phyloP scores from a whole-genome alignment of 345 rosid species.

The Cardiospermum halicacabum region DNA sequence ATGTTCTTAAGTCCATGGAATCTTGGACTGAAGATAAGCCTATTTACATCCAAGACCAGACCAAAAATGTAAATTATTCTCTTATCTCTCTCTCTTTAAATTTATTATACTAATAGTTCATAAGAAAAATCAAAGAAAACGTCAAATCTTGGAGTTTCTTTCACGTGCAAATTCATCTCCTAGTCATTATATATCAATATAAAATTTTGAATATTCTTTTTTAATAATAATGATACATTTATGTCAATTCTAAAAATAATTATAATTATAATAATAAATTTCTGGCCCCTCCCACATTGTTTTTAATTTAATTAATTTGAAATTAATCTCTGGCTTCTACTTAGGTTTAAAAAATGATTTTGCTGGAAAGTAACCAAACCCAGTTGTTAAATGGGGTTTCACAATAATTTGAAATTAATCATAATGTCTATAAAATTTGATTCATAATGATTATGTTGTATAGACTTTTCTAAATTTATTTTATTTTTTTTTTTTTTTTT shows the following conservation, averaged over 20 bases:
- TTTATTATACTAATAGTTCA: constrained; percentile 8
- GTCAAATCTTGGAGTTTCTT: constrained; percentile 9
- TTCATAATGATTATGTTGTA: constrained; percentile 20
- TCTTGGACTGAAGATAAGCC: constrained; percentile 61
- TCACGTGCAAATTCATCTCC: neutral
- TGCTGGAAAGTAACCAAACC: constrained; percentile 24
- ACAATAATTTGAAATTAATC: constrained; percentile 34
- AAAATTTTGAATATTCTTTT: no score
- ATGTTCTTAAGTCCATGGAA: constrained; percentile 66
- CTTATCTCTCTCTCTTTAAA: neutral
- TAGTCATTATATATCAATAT: neutral
- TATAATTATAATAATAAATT: no score
- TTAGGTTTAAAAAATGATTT: constrained; percentile 18
- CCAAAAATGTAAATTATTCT: constrained; percentile 60
- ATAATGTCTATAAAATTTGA: constrained; percentile 34
- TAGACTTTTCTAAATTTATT: constrained; percentile 18
- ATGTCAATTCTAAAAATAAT: no score
- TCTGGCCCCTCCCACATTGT: constrained; percentile 5
- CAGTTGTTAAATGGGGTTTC: constrained; percentile 36
- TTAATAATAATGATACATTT: no score
- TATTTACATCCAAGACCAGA: constrained; percentile 73
- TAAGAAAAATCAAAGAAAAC: constrained; percentile 10
- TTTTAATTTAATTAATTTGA: constrained; percentile 25
- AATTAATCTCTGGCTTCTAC: constrained; percentile 33
- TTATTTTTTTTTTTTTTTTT: no score